phyloP scores from a whole-genome alignment of 768 basidiomycete species.

The Hericium alpestre region DNA sequence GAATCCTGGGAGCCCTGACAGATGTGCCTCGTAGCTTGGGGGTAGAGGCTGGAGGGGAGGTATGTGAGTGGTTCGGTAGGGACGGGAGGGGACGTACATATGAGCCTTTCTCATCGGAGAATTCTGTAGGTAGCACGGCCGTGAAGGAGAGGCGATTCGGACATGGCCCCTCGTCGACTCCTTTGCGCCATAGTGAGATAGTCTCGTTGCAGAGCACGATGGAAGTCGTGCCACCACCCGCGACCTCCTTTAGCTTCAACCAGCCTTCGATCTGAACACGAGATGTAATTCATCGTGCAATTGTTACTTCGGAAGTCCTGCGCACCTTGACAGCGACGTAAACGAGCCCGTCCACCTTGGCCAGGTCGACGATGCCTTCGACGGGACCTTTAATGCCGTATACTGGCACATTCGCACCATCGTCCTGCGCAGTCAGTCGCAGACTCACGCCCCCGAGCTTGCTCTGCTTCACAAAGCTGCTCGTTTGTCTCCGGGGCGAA shows the following conservation, averaged over 20 bases:
- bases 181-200: conserved; percentile 48
- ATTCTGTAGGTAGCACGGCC: conserved; percentile 47
- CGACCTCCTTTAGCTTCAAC: conserved; percentile 19
- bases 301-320: neutral
- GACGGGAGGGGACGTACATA: conserved; percentile 33
- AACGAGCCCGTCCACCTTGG: conserved; percentile 8
- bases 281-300: neutral
- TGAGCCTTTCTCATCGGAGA: conserved; percentile 40
- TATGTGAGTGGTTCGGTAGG: neutral
- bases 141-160: conserved; percentile 45
- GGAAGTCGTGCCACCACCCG: conserved; percentile 44
- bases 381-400: conserved; percentile 7
- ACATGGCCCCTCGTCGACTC: conserved; percentile 31
- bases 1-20: conserved; percentile 67
- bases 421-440: conserved; percentile 6
- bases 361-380: conserved; percentile 7
- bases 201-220: conserved; percentile 42
- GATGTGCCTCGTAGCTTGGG: conserved; percentile 56
- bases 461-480: conserved; percentile 11
- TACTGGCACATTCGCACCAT: conserved; percentile 1
- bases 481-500: neutral
- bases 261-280: conserved; percentile 16
- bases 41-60: conserved; percentile 43
- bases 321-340: conserved; percentile 11
- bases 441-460: conserved; percentile 7